Evolutionary conservation across 345 rosid species (phyloP), one percentile per base, ranked within the genome.

Genomic region (Eucalyptus rudis): DNA sequence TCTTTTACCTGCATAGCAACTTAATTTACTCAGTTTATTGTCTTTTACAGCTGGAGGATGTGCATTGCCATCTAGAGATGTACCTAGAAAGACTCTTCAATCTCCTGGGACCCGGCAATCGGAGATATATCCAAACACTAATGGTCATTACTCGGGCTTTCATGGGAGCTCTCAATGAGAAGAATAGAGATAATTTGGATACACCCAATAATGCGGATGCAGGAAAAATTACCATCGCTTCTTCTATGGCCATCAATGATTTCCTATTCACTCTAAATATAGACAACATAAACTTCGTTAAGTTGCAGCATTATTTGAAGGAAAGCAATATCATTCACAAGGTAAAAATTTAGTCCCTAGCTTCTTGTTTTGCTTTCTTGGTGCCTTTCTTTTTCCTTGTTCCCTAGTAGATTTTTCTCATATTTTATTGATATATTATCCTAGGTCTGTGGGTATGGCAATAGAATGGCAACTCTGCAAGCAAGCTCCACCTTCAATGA

Each of bases 111-210:
- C 94, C 97, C 91, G 96, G 98, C 87, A 97, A 97, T 91, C 95
- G 97, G 90, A 96, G 99, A 95, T 93, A 97, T 88, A 96, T 97
- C 91, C 99, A 96, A 92, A 97, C 96, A 87, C 86, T 97, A 88
- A 91, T 95, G 92, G 95, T 96, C 89, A 92, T 97, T 79, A 92
- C 95, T 87, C 90, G 88, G 88, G 96, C 98, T 89, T 94, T 97
- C 90, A 94, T 93, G 88, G 94, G 86, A 91, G 91, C 93, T 90
- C 91, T 97, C 86, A 89, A 89, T 89, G 94, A 93, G 80, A 88
- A 89, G 58, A 91, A 91, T 88, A 90, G 71, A 89, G 88, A 64
- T 91, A 49, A 56, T 87, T 89, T 29, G 81, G 89, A 89, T 84
- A 81, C 87, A 86, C 84, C 87, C 59, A 92, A 89, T 89, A 94